Evolutionary conservation across 2,329 filamentous ascomycete species (phyloP), one percentile per base, ranked within the genome.

Genomic region (Phyllosticta capitalensis): DNA sequence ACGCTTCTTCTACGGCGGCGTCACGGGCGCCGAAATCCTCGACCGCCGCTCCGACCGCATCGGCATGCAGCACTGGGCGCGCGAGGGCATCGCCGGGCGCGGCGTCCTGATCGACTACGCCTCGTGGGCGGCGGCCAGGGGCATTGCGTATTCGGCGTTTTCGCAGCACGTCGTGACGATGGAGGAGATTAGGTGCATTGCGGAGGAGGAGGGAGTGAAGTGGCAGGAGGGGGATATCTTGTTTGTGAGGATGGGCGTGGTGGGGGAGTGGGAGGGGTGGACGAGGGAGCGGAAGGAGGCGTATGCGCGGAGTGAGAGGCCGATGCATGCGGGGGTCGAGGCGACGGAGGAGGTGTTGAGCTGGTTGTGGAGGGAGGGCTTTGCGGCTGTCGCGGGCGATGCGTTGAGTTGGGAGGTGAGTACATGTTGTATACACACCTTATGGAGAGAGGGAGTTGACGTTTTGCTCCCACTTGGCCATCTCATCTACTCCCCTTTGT

Each of bases 331-430:
- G 26, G 78, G 78, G 2, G 65, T 79, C 1, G 72, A 76, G 62
- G 65, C 69, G 7, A 69, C 67, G 3, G 65, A 64, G 28, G 72
- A 69, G 4, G 70, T 69, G 14, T 57, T 76, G 38, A 64, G 67
- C 21, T 81, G 75, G 76, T 69, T 80, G 24, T 80, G 78, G 78
- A 74, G 76, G 51, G 67, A 63, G 14, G 67, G 72, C 3, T 79
- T 80, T 62, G 71, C 72, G 0, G 78, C 78, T 12, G 75, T 78
- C 9, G 78, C 75, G 19, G 71, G 74, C 20, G 73, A 76, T 60
- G 71, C 72, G 20, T 71, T 74, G 17, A 73, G 70, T 19, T 78
- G 79, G 55, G 78, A 81, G 65, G 70, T 73, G 70, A 64, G 54
- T 64, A 62, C 3, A 26, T 7, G 3, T 26, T 26, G 24, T 26